Percentiles rank a stretch among this genome's conserved stretches.
These are phyloP conservation scores for Tetrahymena malaccensis DNA, from an alignment of 73 alveolate species.

Conservation along the genomic window DNA sequence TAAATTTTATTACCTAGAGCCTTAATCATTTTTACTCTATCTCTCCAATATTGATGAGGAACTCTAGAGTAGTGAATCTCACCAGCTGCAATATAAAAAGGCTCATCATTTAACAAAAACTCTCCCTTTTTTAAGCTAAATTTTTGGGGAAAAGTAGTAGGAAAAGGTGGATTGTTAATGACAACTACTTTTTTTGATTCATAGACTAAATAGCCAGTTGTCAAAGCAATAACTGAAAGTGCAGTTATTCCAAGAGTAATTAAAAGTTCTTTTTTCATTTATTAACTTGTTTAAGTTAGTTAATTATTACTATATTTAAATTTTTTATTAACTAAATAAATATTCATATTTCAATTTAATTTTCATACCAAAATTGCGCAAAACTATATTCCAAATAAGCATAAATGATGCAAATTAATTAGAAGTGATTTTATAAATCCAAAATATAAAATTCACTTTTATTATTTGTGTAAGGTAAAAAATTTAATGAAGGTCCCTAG, in stretches of 20 bases:
- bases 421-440: neutral
- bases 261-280: neutral
- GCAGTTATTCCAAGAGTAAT: neutral
- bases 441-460: too few species aligned
- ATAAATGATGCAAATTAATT: neutral
- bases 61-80: neutral
- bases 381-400: too few species aligned
- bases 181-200: neutral
- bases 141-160: neutral
- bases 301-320: neutral
- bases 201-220: neutral
- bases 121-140: neutral
- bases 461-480: neutral
- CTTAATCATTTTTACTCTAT: neutral
- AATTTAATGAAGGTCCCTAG: neutral
- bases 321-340: neutral
- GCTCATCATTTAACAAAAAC: neutral
- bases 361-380: neutral
- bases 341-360: too few species aligned
- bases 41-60: neutral
- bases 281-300: neutral
- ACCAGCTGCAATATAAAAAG: neutral
- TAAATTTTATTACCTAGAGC: neutral
- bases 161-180: neutral
- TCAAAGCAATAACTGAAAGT: neutral